phyloP scores from a whole-genome alignment of 2,329 filamentous ascomycete genomes.

The Cryphonectria radicalis region DNA sequence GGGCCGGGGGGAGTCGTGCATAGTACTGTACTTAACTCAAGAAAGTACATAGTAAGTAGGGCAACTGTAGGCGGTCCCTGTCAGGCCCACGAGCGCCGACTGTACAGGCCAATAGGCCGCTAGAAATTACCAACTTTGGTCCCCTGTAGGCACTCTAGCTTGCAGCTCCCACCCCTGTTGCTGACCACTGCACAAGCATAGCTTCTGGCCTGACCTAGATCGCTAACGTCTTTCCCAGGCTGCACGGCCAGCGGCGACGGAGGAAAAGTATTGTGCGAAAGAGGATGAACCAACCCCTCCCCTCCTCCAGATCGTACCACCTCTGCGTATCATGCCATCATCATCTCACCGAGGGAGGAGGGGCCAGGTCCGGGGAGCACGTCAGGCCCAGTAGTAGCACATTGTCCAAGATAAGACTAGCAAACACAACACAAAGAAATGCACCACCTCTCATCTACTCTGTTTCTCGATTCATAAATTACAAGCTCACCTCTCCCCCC shows the following conservation, averaged over 20 bases:
- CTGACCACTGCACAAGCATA: not conserved
- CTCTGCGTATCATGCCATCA: not conserved
- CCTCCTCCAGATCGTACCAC: not conserved
- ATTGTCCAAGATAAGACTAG: too few relatives aligned
- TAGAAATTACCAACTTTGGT: constrained; percentile 22
- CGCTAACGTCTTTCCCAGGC: not conserved
- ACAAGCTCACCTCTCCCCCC: not conserved
- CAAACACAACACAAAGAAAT: too few relatives aligned
- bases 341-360: not conserved
- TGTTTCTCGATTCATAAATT: not conserved
- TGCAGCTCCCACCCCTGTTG: constrained; percentile 4
- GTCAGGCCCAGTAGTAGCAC: too few relatives aligned
- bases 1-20: too few relatives aligned
- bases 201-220: not conserved
- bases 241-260: not conserved
- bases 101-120: constrained; percentile 18
- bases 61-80: not conserved
- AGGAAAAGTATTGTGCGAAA: not conserved
- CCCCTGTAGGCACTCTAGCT: not conserved
- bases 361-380: too few relatives aligned
- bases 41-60: too few relatives aligned
- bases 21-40: too few relatives aligned
- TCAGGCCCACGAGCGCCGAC: not conserved
- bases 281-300: not conserved
- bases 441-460: too few relatives aligned